phyloP scores from a whole-genome alignment of 2,329 filamentous ascomycete genomes.

The Metarhizium sp. region DNA sequence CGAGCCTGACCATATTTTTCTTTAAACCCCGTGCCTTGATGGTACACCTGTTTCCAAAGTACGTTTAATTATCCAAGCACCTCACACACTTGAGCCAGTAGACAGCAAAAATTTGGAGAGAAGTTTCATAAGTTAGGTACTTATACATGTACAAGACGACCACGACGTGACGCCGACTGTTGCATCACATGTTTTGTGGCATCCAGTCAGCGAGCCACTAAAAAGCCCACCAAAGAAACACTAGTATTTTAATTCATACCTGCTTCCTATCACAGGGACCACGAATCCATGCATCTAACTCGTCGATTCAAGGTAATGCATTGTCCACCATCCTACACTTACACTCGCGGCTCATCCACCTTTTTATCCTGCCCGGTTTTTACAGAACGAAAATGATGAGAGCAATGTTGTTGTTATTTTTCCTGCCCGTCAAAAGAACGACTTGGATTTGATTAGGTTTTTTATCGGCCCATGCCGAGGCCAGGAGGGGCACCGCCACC shows the following conservation, averaged over 20 bases:
- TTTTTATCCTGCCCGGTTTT: neutral
- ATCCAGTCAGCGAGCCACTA: neutral
- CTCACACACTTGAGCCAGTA: neutral
- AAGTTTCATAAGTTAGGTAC: constrained; percentile 8
- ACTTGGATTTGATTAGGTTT: constrained; percentile 2
- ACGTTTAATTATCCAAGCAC: neutral
- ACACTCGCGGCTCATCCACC: neutral
- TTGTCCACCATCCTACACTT: neutral
- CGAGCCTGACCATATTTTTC: no score
- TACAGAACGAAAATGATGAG: neutral
- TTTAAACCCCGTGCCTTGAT: no score
- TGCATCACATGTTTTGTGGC: neutral
- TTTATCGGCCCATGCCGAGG: constrained; percentile 27
- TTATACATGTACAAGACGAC: constrained; percentile 9
- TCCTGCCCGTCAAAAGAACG: neutral
- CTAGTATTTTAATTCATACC: neutral
- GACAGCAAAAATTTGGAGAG: neutral
- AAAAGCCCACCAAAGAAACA: neutral
- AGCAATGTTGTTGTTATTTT: neutral
- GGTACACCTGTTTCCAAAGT: neutral
- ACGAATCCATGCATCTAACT: neutral
- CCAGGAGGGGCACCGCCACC: constrained; percentile 25
- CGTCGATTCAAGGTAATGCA: neutral
- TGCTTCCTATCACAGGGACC: neutral
- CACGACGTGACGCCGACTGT: neutral